Evolutionary conservation across 1,139 yeast genomes (phyloP), one percentile per base, ranked within the genome.

Genomic region (Meyerozyma sp.): DNA sequence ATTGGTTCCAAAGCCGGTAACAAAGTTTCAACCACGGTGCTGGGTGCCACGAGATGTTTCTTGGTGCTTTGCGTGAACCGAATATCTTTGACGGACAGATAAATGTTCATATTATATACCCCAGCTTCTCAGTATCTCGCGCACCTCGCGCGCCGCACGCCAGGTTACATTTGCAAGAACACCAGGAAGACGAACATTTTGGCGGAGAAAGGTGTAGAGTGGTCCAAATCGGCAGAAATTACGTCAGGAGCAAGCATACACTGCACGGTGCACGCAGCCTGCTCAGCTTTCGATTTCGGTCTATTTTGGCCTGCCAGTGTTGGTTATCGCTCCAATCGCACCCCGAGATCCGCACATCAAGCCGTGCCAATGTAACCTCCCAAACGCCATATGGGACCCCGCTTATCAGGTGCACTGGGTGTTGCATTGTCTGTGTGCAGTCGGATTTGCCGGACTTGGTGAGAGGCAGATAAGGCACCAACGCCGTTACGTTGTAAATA

Each of bases 351-450:
- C 16, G 16, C 14, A 8, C 34, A 3, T 14, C 16, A 13, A 13
- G 14, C 34, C 32, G n/a, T 30, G 2, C 32, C 20, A 30, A 30
- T 30, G 34, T 8, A 30, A 30, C 34, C 14, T 30, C 2, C 20
- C 5, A 8, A 27, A 27, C 9, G 16, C 16, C 34, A 8, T 2
- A 8, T 8, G 16, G 6, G 34, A 34, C 37, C 37, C 37, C 37
- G 37, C 37, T 34, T 34, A 34, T 34, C 37, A 20, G 37, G 37
- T 34, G 37, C 26, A 18, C 26, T n/a, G 37, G 37, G 37, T 34
- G 37, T 34, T 34, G 26, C 37, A 34, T 34, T 14, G 26, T 20
- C 26, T 20, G 25, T 20, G 11, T 21, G 25, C 25, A 18, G 37
- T 20, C 8, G n/a, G 16, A 3, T 3, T 20, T 2, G 6, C 25